Evolutionary conservation across 352 stramenopile genomes (phyloP), one percentile per base, ranked within the genome.

Genomic region (Phytophthora tentaculata): DNA sequence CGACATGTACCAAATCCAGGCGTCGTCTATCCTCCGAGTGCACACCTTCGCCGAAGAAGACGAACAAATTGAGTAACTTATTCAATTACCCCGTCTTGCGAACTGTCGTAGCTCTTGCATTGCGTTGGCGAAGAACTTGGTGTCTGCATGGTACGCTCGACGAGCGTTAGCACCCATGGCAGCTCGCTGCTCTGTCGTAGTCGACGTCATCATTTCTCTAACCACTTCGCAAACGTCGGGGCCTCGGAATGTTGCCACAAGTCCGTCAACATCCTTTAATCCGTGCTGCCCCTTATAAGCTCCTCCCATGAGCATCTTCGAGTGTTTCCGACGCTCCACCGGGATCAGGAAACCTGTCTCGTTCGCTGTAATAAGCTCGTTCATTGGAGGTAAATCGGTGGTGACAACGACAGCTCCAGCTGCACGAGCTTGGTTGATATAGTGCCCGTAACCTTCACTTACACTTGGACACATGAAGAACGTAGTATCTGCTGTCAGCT

Each of bases 401-500:
- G 83, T 81, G 35, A 91, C 39, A 10, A 89, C 61, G 9, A 89
- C 61, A 17, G 60, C 79, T 1, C 83, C 77, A 23, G 77, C 43
- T 3, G 83, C 81, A 3, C 80, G 75, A 1, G 77, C 83, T 41
- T 91, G 83, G 60, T 91, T 91, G 56, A 91, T 86, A 58, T 85
- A 86, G 66, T 91, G 83, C 13, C 83, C 81, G 51, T 86, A 92
- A 2, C 80, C 83, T 76, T 92, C 84, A 32, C 71, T 77, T 0
- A 41, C 24, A 44, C 84, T 92, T 28, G 84, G 69, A 61, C 77
- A 89, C 58, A 91, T 68, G 50, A 92, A 79, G 49, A 81, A 86
- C 14, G 79, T 43, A 2, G 79, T 49, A 19, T 88, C 71, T 2
- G 76, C 73, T 7, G 86, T 56, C n/a, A 87, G 19, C 20, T 80